Conservation (phyloP, 2,329 filamentous ascomycete genomes). For the Sarocladium brachiariae region DNA sequence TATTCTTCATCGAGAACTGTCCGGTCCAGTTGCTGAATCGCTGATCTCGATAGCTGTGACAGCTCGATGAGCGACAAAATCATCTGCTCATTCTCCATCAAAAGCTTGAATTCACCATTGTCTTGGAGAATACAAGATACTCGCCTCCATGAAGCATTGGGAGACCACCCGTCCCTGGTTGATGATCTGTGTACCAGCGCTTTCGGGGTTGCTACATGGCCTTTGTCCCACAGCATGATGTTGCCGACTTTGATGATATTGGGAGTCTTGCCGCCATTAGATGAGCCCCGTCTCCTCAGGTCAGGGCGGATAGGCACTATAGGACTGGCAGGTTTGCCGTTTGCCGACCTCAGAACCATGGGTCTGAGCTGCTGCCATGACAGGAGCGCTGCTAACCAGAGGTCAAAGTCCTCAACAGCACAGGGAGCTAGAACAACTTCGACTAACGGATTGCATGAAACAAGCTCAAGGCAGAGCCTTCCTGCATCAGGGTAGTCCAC, state of each 20-base stretch:
- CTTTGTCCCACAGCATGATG: constrained; percentile 86
- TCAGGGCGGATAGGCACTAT: constrained; percentile 33
- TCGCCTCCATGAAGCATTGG: constrained; percentile 65
- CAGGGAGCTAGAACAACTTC: constrained; percentile 61
- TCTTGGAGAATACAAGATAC: constrained; percentile 93
- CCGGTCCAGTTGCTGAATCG: constrained; percentile 81
- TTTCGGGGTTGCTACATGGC: constrained; percentile 45
- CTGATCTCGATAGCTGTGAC: constrained; percentile 80
- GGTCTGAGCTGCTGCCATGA: constrained; percentile 72
- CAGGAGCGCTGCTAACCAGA: constrained; percentile 73
- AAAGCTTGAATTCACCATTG: constrained; percentile 87
- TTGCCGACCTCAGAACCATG: constrained; percentile 46
- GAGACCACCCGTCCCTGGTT: constrained; percentile 46
- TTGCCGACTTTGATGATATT: constrained; percentile 96
- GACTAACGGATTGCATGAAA: constrained; percentile 44
- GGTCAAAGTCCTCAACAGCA: constrained; percentile 60
- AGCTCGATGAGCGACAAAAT: constrained; percentile 80
- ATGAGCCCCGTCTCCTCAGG: constrained; percentile 33
- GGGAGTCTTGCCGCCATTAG: constrained; percentile 26
- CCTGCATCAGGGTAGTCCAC: constrained; percentile 39
- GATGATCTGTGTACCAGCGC: constrained; percentile 52
- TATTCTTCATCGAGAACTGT: constrained; percentile 90
- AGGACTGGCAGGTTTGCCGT: constrained; percentile 28
- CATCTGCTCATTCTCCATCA: constrained; percentile 76
- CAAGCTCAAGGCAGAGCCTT: constrained; percentile 46